Evolutionary conservation across 148 eudicot genomes (phyloP).

Genomic region (Suaeda aralocaspica): DNA sequence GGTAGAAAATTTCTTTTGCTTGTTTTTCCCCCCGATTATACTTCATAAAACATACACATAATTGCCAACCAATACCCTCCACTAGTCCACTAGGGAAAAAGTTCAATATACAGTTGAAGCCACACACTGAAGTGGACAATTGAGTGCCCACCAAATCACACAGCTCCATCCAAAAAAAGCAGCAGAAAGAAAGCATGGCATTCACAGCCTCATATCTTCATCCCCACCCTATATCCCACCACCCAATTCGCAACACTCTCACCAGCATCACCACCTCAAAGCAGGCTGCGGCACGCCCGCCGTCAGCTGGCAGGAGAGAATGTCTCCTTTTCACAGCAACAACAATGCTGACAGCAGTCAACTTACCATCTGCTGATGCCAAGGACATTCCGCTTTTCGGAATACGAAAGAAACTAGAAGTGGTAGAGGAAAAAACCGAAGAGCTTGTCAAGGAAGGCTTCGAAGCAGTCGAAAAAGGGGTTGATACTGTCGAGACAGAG

Average conservation of each 20-base stretch:
- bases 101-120: too few species aligned
- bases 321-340: constrained; percentile 50
- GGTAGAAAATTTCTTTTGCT: too few species aligned
- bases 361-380: constrained; percentile 41
- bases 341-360: constrained; percentile 36
- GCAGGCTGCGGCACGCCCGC: constrained; percentile 17
- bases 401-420: constrained; percentile 51
- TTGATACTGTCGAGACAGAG: constrained; percentile 55
- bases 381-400: constrained; percentile 73
- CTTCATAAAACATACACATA: too few species aligned
- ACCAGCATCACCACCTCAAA: constrained; percentile 13
- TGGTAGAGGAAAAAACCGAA: constrained; percentile 63
- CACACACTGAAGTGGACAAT: too few species aligned
- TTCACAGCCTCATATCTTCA: constrained; percentile 36
- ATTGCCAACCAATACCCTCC: too few species aligned
- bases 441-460: constrained; percentile 63
- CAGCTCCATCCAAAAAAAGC: too few species aligned
- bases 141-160: too few species aligned
- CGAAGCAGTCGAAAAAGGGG: constrained; percentile 39
- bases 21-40: too few species aligned
- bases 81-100: too few species aligned
- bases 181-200: constrained; percentile 42
- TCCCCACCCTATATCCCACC: constrained; percentile 18
- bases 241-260: constrained; percentile 15
- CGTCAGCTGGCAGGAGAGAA: constrained; percentile 40